Conservation (phyloP, 306 rosid species). For the Quercus suber region DNA sequence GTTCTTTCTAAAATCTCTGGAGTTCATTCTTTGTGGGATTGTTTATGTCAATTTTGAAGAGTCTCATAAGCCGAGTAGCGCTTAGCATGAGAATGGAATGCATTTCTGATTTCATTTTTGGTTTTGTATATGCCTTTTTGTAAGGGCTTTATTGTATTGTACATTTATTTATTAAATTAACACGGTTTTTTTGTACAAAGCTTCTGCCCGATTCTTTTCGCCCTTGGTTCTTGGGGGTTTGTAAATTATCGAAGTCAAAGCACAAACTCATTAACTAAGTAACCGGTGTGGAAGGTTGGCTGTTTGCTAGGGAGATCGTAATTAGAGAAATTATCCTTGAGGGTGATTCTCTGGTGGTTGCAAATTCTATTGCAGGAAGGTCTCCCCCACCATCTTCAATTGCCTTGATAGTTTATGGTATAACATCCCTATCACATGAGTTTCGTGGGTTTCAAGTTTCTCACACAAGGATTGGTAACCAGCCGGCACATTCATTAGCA, state of each 20-base stretch:
- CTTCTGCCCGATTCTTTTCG: not conserved
- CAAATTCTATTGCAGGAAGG: too few relatives aligned
- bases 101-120: constrained; percentile 18
- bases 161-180: not conserved
- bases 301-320: too few relatives aligned
- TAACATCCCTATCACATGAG: too few relatives aligned
- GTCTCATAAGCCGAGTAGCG: constrained; percentile 2
- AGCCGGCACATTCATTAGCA: too few relatives aligned
- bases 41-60: constrained; percentile 19
- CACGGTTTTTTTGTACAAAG: constrained; percentile 13
- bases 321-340: too few relatives aligned
- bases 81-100: not conserved
- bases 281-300: too few relatives aligned
- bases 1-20: constrained; percentile 23
- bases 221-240: not conserved
- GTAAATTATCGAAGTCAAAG: not conserved
- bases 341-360: too few relatives aligned
- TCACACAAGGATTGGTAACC: too few relatives aligned
- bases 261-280: not conserved
- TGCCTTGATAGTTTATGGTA: too few relatives aligned
- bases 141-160: not conserved
- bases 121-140: constrained; percentile 5
- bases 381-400: too few relatives aligned
- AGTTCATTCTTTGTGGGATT: constrained; percentile 13
- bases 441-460: too few relatives aligned